Percentiles rank a stretch among this genome's conserved stretches.
Conservation (phyloP, 805 yeast genomes). For the Ogataea pignaliae region DNA sequence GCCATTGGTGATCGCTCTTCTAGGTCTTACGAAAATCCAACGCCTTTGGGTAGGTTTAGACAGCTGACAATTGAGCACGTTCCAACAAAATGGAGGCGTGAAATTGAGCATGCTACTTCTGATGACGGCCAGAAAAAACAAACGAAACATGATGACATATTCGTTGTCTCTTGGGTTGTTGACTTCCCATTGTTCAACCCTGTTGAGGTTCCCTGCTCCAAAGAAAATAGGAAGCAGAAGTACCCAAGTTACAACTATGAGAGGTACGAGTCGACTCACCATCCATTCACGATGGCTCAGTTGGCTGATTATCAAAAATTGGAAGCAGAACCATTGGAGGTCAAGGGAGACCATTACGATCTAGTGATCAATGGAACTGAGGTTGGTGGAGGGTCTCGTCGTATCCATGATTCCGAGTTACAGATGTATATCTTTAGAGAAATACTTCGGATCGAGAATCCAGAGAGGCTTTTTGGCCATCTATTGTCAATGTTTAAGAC, state of each 20-base stretch:
- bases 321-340: slow-evolving; percentile 51
- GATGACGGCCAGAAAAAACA: slow-evolving; percentile 12
- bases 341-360: slow-evolving; percentile 90
- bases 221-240: slow-evolving; percentile 16
- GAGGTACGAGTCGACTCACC: slow-evolving; percentile 73
- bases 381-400: slow-evolving; percentile 94
- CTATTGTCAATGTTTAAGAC: slow-evolving; percentile 71
- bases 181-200: slow-evolving; percentile 93
- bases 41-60: slow-evolving; percentile 85
- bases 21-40: slow-evolving; percentile 83
- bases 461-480: slow-evolving; percentile 76
- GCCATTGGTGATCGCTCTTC: slow-evolving; percentile 74
- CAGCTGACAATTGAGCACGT: slow-evolving; percentile 60
- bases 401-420: slow-evolving; percentile 81
- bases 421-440: slow-evolving; percentile 70
- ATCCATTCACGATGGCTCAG: slow-evolving; percentile 94
- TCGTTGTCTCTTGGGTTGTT: slow-evolving; percentile 80
- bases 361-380: slow-evolving; percentile 92
- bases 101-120: slow-evolving; percentile 16
- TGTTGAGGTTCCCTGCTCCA: slow-evolving; percentile 33
- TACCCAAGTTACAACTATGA: slow-evolving; percentile 60
- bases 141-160: slow-evolving; percentile 29
- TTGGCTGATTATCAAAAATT: slow-evolving; percentile 60
- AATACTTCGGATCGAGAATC: slow-evolving; percentile 55
- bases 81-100: slow-evolving; percentile 49